A percentile compares a stretch with the other conserved stretches of the same genome.
These are phyloP conservation scores for Phialophora tarda DNA, from an alignment of 2,329 filamentous ascomycete species.

Conservation along the genomic window DNA sequence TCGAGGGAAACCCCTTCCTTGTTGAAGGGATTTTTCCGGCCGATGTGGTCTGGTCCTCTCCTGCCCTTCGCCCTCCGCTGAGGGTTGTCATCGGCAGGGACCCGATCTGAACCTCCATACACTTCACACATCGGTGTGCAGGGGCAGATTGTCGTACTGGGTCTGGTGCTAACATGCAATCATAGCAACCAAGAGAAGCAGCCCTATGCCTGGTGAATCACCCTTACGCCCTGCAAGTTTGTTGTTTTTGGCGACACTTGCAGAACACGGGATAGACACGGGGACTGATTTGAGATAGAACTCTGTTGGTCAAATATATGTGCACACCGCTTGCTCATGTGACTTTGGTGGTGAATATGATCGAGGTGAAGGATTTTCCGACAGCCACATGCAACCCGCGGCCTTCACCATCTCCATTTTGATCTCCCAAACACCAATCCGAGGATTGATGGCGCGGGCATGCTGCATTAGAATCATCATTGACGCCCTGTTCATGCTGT, in stretches of 20 bases:
- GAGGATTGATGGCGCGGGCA: not conserved
- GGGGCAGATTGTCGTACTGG: not conserved
- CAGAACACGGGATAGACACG: conserved; percentile 1
- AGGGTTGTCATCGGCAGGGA: not conserved
- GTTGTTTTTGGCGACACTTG: not conserved
- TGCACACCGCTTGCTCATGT: not conserved
- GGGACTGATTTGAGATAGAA: not conserved
- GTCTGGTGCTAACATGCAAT: conserved; percentile 3
- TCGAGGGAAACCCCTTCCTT: not conserved
- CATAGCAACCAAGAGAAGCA: conserved; percentile 2
- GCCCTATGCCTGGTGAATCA: conserved; percentile 1
- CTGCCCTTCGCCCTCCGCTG: not conserved
- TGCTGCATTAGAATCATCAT: not conserved
- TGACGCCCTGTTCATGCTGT: not conserved
- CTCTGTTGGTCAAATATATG: not conserved
- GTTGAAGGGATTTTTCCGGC: not conserved
- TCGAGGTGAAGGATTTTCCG: not conserved
- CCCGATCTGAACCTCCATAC: not conserved
- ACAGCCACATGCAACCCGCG: not conserved
- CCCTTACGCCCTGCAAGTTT: not conserved
- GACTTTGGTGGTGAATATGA: not conserved
- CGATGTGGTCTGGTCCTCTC: not conserved
- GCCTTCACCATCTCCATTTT: not conserved
- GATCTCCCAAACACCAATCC: not conserved
- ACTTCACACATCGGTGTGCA: not conserved